phyloP scores from a whole-genome alignment of 331 rosid genomes.

The Malus hybrid region DNA sequence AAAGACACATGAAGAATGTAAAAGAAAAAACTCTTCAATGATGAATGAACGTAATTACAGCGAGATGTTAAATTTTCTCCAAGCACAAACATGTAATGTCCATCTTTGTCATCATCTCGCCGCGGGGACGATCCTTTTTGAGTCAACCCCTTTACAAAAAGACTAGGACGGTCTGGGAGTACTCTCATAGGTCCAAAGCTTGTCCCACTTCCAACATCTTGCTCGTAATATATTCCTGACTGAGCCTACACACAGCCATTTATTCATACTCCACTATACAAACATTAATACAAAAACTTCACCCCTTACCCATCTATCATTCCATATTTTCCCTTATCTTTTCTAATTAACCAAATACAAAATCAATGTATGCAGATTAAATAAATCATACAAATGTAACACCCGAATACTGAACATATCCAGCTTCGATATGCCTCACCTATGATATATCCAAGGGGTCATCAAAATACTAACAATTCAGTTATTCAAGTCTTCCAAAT shows the following conservation, averaged over 20 bases:
- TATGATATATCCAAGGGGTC: neutral
- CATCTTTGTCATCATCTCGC: slow-evolving; percentile 98
- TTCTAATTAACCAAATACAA: slow-evolving; percentile 18
- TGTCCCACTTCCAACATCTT: slow-evolving; percentile 76
- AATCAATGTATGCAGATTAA: slow-evolving; percentile 10
- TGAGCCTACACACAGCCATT: slow-evolving; percentile 97
- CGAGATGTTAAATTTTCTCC: slow-evolving; percentile 98
- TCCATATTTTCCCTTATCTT: neutral
- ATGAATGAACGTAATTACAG: slow-evolving; percentile 85
- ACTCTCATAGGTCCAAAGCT: slow-evolving; percentile 83
- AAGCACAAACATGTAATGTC: slow-evolving; percentile 92
- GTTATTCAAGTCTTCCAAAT: neutral
- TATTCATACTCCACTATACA: slow-evolving; percentile 64
- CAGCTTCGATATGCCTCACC: neutral
- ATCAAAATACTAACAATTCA: neutral
- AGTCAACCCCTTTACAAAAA: slow-evolving; percentile 68
- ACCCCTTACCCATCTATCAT: slow-evolving; percentile 15
- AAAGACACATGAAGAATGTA: slow-evolving; percentile 2
- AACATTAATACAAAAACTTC: slow-evolving; percentile 19
- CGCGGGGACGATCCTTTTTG: slow-evolving; percentile 91
- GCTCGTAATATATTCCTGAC: slow-evolving; percentile 84
- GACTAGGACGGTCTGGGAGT: slow-evolving; percentile 59
- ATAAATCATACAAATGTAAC: neutral
- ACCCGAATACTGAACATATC: neutral
- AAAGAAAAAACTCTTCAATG: slow-evolving; percentile 25